Base-by-base conservation (phyloP, 331 rosid genomes). In the Spiraea crenata region DNA sequence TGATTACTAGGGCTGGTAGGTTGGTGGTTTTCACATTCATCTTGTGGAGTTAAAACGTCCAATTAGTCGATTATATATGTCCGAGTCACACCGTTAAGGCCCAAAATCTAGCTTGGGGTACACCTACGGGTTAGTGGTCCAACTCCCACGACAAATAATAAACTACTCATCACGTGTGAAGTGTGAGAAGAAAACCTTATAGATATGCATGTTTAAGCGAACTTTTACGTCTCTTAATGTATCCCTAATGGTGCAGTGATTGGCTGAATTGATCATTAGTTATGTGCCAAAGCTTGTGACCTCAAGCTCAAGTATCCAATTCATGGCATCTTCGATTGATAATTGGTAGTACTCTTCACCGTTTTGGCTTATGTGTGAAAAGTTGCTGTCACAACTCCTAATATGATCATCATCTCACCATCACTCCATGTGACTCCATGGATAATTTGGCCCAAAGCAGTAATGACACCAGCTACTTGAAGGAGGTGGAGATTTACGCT, bases 11-110 rank as follows among this genome's bases (percentile, higher is more conserved):
- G 67, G 83, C 17, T 74, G 85, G 81, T 88, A 69, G 91, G 90
- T 87, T 67, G 84, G 93, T 89, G 89, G 78, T 79, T 61, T 81
- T 89, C 97, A 91, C 89, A 89, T 86, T 74, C 73, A 83, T 73
- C 89, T 77, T 80, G 85, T 81, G 86, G 82, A 74, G 83, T 74
- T 70, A 74, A 74, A 17, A 16, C 48, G 46, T 57, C 61, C 79
- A 62, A 45, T 45, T 45, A 44, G 25, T 63, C 4, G 7, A 4
- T 52, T 52, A 44, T 57, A n/a, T n/a, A 3, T 54, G 60, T 42
- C 80, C 74, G 15, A 38, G 31, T 68, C 57, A 50, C 41, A 54
- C 45, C 6, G n/a, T 67, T 65, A 15, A 66, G 34, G n/a, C 46
- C 59, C 9, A 42, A 15, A 31, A 11, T 54, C 35, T 57, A 57